These are phyloP conservation scores for Botrytis aclada DNA, from an alignment of 2,329 filamentous ascomycete species.

Conservation along the genomic window DNA sequence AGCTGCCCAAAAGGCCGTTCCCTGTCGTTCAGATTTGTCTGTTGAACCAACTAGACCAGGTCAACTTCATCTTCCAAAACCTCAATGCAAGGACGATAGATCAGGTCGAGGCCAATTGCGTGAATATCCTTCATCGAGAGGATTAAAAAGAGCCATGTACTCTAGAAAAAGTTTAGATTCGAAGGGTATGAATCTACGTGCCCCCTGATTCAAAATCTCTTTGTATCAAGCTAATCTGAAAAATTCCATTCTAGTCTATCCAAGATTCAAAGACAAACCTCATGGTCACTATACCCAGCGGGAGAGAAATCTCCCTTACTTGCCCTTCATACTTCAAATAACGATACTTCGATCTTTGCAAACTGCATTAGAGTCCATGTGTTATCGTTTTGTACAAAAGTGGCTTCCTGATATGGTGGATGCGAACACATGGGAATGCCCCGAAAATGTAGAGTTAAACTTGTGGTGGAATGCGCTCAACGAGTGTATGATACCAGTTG, in stretches of 20 bases:
- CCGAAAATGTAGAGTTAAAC: conserved; percentile 24
- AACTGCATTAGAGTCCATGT: conserved; percentile 23
- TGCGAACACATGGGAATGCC: conserved; percentile 21
- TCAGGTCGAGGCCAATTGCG: conserved; percentile 2
- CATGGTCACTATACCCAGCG: not conserved
- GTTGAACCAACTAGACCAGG: not conserved
- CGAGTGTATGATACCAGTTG: conserved; percentile 20
- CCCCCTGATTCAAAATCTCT: not conserved
- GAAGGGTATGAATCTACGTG: not conserved
- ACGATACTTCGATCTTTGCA: conserved; percentile 22
- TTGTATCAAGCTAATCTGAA: not conserved
- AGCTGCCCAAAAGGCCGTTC: not conserved
- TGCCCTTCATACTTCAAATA: conserved; percentile 25
- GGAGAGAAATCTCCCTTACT: conserved; percentile 11
- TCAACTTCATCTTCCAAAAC: not conserved
- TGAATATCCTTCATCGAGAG: not conserved
- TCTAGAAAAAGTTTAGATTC: not conserved
- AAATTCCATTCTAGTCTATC: not conserved
- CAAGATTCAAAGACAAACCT: not conserved
- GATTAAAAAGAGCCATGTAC: not conserved
- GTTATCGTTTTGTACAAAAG: conserved; percentile 23
- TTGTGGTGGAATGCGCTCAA: conserved; percentile 20
- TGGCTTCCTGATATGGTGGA: conserved; percentile 24
- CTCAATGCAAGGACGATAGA: not conserved
- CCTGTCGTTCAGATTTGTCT: not conserved